These are phyloP conservation scores for Aureobasidium sp. DNA, from an alignment of 2,329 filamentous ascomycete species.

Conservation along the genomic window DNA sequence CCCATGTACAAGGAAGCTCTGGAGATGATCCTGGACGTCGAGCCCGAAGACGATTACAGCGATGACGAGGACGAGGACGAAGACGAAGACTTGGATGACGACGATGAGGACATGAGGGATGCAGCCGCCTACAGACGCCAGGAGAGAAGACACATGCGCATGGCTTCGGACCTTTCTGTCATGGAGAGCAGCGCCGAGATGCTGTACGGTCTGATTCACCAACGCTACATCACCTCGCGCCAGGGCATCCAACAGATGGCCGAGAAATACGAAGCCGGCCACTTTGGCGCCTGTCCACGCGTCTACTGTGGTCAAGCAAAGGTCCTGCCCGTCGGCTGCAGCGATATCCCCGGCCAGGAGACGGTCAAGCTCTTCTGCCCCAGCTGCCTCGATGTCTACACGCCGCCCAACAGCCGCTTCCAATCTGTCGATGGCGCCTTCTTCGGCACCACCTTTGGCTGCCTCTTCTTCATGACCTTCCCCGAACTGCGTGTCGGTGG, in stretches of 20 bases:
- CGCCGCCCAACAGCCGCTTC: slow-evolving; percentile 92
- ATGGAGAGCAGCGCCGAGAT: slow-evolving; percentile 98
- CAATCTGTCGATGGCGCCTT: slow-evolving; percentile 97
- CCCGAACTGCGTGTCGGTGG: slow-evolving; percentile 79
- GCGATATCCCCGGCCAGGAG: slow-evolving; percentile 90
- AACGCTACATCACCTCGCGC: slow-evolving; percentile 94
- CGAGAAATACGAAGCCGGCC: slow-evolving; percentile 94
- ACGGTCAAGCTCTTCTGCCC: slow-evolving; percentile 98
- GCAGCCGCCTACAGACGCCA: slow-evolving; percentile 25
- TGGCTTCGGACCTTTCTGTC: slow-evolving; percentile 86
- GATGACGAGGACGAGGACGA: slow-evolving; percentile 57
- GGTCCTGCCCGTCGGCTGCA: slow-evolving; percentile 86
- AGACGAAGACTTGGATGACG: slow-evolving; percentile 39
- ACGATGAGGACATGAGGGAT: slow-evolving; percentile 52
- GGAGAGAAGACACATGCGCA: slow-evolving; percentile 73
- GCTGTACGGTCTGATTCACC: slow-evolving; percentile 95
- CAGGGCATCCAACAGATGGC: slow-evolving; percentile 98
- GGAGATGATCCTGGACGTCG: slow-evolving; percentile 98
- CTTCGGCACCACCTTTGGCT: slow-evolving; percentile 95
- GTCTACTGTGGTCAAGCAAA: slow-evolving; percentile 86
- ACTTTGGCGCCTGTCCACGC: slow-evolving; percentile 93
- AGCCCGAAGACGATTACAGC: slow-evolving; percentile 80
- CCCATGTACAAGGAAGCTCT: slow-evolving; percentile 98
- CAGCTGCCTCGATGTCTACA: slow-evolving; percentile 93
- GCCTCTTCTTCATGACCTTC: slow-evolving; percentile 97